A percentile compares a stretch with the other conserved stretches of the same genome.
Evolutionary conservation across 2,329 filamentous ascomycete species (phyloP).

Genomic region (Clarireedia monteithiana): DNA sequence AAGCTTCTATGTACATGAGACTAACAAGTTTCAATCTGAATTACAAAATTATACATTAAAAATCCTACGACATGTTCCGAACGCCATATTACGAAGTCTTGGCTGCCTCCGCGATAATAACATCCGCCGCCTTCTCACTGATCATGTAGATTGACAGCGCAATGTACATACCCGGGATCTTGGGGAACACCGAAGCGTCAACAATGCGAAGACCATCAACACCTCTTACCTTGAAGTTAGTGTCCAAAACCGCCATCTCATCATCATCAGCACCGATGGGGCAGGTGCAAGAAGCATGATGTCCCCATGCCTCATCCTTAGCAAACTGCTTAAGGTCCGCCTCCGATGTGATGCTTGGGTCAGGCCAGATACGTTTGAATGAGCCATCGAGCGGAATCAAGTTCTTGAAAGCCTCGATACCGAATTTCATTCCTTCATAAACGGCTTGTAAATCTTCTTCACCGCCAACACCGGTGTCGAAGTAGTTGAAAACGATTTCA

Average conservation of each 20-base stretch:
- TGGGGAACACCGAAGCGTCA: slow-evolving; percentile 50
- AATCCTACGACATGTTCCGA: too few relatives aligned
- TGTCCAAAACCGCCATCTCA: slow-evolving; percentile 37
- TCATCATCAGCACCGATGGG: slow-evolving; percentile 43
- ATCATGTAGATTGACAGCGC: slow-evolving; percentile 46
- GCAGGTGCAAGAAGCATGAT: slow-evolving; percentile 48
- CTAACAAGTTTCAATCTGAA: too few relatives aligned
- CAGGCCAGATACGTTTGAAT: slow-evolving; percentile 38
- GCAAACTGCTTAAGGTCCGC: slow-evolving; percentile 40
- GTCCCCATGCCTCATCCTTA: slow-evolving; percentile 44
- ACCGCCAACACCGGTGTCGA: slow-evolving; percentile 25
- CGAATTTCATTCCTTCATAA: slow-evolving; percentile 13
- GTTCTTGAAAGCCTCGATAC: slow-evolving; percentile 32
- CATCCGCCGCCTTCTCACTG: slow-evolving; percentile 46
- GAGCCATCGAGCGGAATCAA: slow-evolving; percentile 32
- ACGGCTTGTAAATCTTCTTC: slow-evolving; percentile 15
- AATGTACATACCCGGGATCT: slow-evolving; percentile 43
- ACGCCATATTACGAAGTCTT: too few relatives aligned
- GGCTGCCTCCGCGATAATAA: slow-evolving; percentile 4
- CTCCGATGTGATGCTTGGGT: slow-evolving; percentile 28
- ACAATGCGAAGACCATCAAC: slow-evolving; percentile 43
- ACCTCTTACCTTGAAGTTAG: slow-evolving; percentile 30
- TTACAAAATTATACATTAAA: too few relatives aligned
- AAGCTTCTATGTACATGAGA: too few relatives aligned
- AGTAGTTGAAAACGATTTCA: slow-evolving; percentile 54